Percentiles rank a stretch among this genome's conserved stretches.
phyloP scores from a whole-genome alignment of 768 basidiomycete species.

The Chiua virens region DNA sequence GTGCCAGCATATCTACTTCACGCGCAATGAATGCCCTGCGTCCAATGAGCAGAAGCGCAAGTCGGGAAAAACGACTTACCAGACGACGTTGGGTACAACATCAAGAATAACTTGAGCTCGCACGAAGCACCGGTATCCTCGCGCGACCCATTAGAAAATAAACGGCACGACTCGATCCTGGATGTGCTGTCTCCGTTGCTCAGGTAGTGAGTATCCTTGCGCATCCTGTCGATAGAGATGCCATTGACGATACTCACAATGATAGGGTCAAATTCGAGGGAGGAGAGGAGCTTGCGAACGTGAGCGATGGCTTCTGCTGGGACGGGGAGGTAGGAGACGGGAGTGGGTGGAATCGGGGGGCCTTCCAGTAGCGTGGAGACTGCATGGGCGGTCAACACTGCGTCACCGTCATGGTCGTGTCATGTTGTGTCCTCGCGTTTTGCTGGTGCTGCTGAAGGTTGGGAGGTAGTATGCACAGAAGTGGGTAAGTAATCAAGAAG shows the following conservation, averaged over 20 bases:
- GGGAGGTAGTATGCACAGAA: too few species aligned
- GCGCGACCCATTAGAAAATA: constrained; percentile 65
- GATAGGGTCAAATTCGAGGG: constrained; percentile 70
- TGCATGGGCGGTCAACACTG: constrained; percentile 31
- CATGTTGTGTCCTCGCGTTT: too few species aligned
- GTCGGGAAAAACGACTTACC: constrained; percentile 41
- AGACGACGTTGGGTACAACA: constrained; percentile 83
- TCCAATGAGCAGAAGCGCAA: not conserved
- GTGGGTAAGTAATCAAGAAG: too few species aligned
- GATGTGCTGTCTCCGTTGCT: constrained; percentile 79
- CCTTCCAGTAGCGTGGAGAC: constrained; percentile 73
- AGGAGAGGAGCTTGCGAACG: too few species aligned
- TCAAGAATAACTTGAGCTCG: constrained; percentile 60
- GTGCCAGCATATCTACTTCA: constrained; percentile 56
- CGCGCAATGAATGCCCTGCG: not conserved
- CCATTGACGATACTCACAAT: constrained; percentile 68
- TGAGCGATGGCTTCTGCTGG: constrained; percentile 52
- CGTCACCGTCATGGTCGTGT: too few species aligned
- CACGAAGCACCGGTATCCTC: too few species aligned
- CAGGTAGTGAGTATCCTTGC: constrained; percentile 73
- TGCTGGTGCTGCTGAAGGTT: too few species aligned
- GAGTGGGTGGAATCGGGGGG: constrained; percentile 56
- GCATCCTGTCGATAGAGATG: constrained; percentile 65
- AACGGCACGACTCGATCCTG: constrained; percentile 74
- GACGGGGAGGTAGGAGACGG: too few species aligned